Percentiles rank a stretch among this genome's conserved stretches.
These are phyloP conservation scores for Aspergillus steynii DNA, from an alignment of 495 filamentous ascomycete genomes.

Conservation along the genomic window DNA sequence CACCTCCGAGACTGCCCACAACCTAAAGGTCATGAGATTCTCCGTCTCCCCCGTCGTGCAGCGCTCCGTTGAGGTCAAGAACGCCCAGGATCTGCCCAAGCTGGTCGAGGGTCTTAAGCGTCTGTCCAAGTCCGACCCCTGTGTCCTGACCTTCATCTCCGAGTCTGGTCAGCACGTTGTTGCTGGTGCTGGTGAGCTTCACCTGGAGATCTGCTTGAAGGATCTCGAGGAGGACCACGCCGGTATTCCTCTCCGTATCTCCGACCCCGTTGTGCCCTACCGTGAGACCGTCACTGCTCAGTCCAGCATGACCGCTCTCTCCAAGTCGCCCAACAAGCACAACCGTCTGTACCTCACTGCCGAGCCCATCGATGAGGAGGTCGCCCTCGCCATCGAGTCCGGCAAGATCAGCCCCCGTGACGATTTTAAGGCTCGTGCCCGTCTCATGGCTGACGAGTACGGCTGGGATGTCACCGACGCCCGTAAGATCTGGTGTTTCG, in stretches of 20 bases:
- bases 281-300: constrained; percentile 85
- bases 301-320: constrained; percentile 94
- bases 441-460: constrained; percentile 93
- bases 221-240: constrained; percentile 99
- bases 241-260: constrained; percentile 93
- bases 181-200: constrained; percentile 97
- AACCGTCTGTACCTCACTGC: constrained; percentile 98
- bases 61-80: constrained; percentile 99
- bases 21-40: constrained; percentile 99
- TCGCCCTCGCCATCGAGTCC: constrained; percentile 83
- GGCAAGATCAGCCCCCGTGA: constrained; percentile 95
- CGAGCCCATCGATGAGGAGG: constrained; percentile 85
- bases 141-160: constrained; percentile 85
- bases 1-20: constrained; percentile 96
- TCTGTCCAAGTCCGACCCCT: constrained; percentile 99
- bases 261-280: constrained; percentile 95
- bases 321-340: constrained; percentile 99
- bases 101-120: constrained; percentile 99
- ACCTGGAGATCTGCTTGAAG: constrained; percentile 99
- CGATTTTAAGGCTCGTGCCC: constrained; percentile 98
- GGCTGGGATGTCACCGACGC: constrained; percentile 99
- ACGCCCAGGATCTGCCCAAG: constrained; percentile 99
- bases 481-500: constrained; percentile 99
- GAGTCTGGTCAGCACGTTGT: constrained; percentile 98
- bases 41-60: constrained; percentile 98